Conservation (phyloP, 2,329 filamentous ascomycete genomes). For the Plenodomus biglobosus region DNA sequence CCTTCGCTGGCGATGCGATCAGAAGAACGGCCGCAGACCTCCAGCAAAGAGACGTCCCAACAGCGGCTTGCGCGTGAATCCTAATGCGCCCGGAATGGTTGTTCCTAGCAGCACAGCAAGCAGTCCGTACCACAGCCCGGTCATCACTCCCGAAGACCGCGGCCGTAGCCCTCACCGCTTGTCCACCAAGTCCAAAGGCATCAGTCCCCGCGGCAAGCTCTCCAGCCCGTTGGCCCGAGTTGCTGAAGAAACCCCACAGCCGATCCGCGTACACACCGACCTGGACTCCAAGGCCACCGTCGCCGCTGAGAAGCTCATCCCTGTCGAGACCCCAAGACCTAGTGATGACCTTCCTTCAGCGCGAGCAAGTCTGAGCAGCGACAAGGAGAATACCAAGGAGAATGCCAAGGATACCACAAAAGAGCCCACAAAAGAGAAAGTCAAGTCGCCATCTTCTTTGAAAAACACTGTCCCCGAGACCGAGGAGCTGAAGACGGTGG, state of each 20-base stretch:
- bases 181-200: slow-evolving; percentile 58
- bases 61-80: slow-evolving; percentile 56
- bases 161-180: slow-evolving; percentile 73
- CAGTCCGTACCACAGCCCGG: slow-evolving; percentile 66
- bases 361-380: slow-evolving; percentile 41
- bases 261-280: slow-evolving; percentile 43
- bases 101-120: slow-evolving; percentile 53
- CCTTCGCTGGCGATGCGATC: slow-evolving; percentile 89
- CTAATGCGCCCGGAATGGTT: slow-evolving; percentile 49
- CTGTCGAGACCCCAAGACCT: slow-evolving; percentile 45
- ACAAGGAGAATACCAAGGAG: slow-evolving; percentile 37
- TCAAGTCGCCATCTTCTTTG: slow-evolving; percentile 22
- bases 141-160: slow-evolving; percentile 59
- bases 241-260: slow-evolving; percentile 62
- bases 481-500: slow-evolving; percentile 52
- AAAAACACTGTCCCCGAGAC: slow-evolving; percentile 35
- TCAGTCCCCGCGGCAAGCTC: slow-evolving; percentile 67
- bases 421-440: slow-evolving; percentile 9
- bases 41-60: slow-evolving; percentile 51
- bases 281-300: slow-evolving; percentile 32
- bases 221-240: slow-evolving; percentile 73
- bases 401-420: not conserved
- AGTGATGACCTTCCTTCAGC: slow-evolving; percentile 38
- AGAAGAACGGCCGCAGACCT: slow-evolving; percentile 75
- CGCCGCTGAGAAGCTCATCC: slow-evolving; percentile 46